phyloP scores from a whole-genome alignment of 805 yeast genomes.

The Candida broadrunensis region DNA sequence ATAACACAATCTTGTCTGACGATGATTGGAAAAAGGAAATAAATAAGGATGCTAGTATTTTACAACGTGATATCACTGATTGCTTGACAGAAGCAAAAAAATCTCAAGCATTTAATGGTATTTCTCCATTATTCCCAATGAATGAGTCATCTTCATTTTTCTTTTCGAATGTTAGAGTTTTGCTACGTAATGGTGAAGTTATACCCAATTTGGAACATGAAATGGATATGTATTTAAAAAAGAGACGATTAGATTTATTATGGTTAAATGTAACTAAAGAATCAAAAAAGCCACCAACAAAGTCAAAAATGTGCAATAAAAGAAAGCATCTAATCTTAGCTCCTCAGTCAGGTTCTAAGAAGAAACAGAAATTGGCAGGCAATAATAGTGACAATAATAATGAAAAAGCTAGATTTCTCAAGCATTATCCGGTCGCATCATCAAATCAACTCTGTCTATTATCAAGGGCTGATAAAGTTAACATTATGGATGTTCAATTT shows the following conservation, averaged over 20 bases:
- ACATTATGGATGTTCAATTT: constrained; percentile 16
- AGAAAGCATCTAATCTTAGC: too few relatives aligned
- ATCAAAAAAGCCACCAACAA: neutral
- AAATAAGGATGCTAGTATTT: constrained; percentile 8
- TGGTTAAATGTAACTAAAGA: constrained; percentile 4
- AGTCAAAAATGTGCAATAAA: neutral
- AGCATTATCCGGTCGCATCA: neutral
- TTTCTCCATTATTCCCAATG: neutral
- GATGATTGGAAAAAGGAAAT: neutral
- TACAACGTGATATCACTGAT: constrained; percentile 8
- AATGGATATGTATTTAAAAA: constrained; percentile 10
- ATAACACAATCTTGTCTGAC: neutral
- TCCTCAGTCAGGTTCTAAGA: constrained; percentile 2
- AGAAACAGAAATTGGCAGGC: neutral
- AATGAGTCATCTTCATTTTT: neutral
- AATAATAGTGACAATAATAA: too few relatives aligned
- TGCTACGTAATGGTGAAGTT: neutral
- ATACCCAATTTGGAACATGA: constrained; percentile 6
- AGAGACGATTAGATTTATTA: constrained; percentile 8
- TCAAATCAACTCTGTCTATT: neutral
- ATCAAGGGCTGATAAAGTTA: constrained; percentile 9
- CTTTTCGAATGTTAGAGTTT: neutral
- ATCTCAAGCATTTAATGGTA: neutral
- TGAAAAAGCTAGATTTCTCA: neutral
- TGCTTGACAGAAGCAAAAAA: neutral